phyloP scores from a whole-genome alignment of 257 asterid genomes.

The Nicotiana sylvestris region DNA sequence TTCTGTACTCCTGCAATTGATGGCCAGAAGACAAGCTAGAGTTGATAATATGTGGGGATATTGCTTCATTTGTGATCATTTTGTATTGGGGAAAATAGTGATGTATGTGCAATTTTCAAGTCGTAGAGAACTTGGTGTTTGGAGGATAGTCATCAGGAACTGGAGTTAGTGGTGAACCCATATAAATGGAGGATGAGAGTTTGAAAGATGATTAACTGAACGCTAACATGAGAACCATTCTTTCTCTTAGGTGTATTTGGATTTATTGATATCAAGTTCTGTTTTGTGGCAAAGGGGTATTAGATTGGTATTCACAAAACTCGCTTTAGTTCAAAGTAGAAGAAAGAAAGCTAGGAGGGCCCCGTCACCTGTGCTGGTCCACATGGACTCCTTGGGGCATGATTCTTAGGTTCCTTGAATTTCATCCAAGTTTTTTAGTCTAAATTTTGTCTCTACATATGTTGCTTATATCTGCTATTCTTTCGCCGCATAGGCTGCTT shows the following conservation, averaged over 20 bases:
- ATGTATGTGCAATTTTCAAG: neutral
- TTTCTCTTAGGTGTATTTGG: neutral
- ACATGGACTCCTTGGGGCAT: neutral
- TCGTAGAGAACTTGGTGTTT: neutral
- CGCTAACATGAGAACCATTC: neutral
- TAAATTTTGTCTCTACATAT: neutral
- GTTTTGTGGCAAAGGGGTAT: neutral
- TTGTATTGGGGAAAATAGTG: neutral
- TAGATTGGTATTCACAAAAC: neutral
- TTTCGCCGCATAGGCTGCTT: neutral
- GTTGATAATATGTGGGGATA: neutral
- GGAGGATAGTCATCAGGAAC: neutral
- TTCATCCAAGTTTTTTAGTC: neutral
- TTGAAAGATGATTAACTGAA: neutral
- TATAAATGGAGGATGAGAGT: neutral
- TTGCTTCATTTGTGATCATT: neutral
- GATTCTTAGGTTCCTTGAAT: neutral
- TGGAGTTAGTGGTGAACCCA: neutral
- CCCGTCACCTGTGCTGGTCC: neutral
- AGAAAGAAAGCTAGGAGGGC: neutral
- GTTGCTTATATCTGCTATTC: neutral
- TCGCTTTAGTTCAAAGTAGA: neutral
- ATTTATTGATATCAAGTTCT: neutral
- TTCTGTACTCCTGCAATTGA: neutral
- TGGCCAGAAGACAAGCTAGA: neutral